Percentiles rank a stretch among this genome's conserved stretches.
These are phyloP conservation scores for Boletus mariae DNA, from an alignment of 1,284 basidiomycete species.

Conservation along the genomic window DNA sequence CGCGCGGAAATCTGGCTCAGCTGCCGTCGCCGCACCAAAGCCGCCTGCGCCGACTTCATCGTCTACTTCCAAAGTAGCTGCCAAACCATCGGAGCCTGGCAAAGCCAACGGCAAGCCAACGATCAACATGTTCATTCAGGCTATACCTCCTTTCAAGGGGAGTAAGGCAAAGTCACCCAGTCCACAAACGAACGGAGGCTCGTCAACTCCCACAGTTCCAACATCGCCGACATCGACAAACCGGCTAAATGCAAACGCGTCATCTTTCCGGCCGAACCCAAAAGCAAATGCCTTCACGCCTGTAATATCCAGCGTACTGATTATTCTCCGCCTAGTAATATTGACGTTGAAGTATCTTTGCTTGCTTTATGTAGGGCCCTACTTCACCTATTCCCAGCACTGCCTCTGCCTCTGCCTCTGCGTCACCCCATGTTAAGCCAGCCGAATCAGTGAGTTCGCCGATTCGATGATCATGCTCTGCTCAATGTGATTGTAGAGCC, in stretches of 20 bases:
- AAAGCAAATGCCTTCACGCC: slow-evolving; percentile 77
- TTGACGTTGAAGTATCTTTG: slow-evolving; percentile 19
- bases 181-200: slow-evolving; percentile 30
- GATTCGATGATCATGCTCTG: slow-evolving; percentile 1
- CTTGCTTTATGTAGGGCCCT: slow-evolving; percentile 38
- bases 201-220: slow-evolving; percentile 34
- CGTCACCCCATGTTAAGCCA: slow-evolving; percentile 59
- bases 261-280: slow-evolving; percentile 79
- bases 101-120: slow-evolving; percentile 35
- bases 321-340: slow-evolving; percentile 13
- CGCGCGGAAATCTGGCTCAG: slow-evolving; percentile 33
- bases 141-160: slow-evolving; percentile 92
- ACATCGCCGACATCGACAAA: slow-evolving; percentile 44
- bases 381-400: slow-evolving; percentile 45
- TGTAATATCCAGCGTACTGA: slow-evolving; percentile 36
- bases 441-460: slow-evolving; percentile 42
- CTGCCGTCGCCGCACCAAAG: slow-evolving; percentile 36
- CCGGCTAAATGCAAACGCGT: slow-evolving; percentile 69
- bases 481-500: slow-evolving; percentile 26
- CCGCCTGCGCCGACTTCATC: slow-evolving; percentile 25
- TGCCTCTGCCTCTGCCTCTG: slow-evolving; percentile 40
- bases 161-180: slow-evolving; percentile 38
- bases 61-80: slow-evolving; percentile 31
- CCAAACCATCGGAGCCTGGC: slow-evolving; percentile 28
- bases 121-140: slow-evolving; percentile 72